Evolutionary conservation across 2,329 filamentous ascomycete species (phyloP), one percentile per base, ranked within the genome.

Genomic region (Hypoxylon sp.): DNA sequence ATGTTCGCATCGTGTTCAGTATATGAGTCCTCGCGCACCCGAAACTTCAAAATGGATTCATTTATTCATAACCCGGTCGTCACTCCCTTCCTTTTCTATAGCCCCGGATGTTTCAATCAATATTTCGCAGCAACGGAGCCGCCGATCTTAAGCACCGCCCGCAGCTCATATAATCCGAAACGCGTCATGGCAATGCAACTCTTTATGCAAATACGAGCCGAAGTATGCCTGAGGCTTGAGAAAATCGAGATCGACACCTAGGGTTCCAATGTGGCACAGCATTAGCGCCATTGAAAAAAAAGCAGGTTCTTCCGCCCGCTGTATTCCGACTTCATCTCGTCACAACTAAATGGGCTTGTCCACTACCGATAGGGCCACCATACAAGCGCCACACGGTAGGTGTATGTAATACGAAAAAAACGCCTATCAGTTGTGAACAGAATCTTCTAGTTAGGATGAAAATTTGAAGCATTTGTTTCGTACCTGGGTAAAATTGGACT

Each of bases 181-280:
- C 66, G 66, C 66, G 59, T 69, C 69, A 69, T 64, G 63, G 31
- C 47, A 11, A 55, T 69, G 48, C 47, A 60, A 46, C 47, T 63
- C 67, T 48, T 66, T 39, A 69, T 64, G 61, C 69, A 66, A 71
- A 70, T 73, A 73, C 69, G 71, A 71, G 67, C 64, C 62, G 67
- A 58, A 53, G 63, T 26, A 60, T 52, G 60, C 51, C 58, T 65
- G 63, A 66, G 60, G 63, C 52, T 66, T 69, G 52, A 66, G 50
- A 58, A 52, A 61, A 72, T 73, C 67, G 71, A 73, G 71, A 73
- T 72, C 70, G 62, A 63, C 70, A 46, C 19, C 66, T 55, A 48
- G 66, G 63, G 52, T 70, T 54, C 59, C 44, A 37, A 65, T 63
- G 67, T 73, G 66, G 63, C 70, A 72, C 71, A 64, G 69, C 67